phyloP scores from a whole-genome alignment of 768 basidiomycete species.

The Candolleomyces aberdarensis region DNA sequence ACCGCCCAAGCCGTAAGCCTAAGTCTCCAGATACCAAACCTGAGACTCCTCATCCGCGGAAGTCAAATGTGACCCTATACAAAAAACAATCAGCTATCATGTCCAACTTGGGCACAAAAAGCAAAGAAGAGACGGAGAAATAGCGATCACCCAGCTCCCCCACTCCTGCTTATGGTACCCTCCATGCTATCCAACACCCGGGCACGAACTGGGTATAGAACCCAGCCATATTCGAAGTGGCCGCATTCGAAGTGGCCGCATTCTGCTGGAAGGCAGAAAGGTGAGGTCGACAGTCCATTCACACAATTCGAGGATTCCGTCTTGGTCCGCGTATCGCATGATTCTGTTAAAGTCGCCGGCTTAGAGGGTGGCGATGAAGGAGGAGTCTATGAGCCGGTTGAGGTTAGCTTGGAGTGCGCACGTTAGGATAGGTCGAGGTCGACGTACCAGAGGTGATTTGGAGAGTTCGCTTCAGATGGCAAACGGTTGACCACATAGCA shows the following conservation, averaged over 20 bases:
- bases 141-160: slow-evolving; percentile 55
- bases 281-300: slow-evolving; percentile 87
- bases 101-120: neutral
- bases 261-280: slow-evolving; percentile 76
- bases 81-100: neutral
- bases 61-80: slow-evolving; percentile 6
- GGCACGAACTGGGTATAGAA: slow-evolving; percentile 89
- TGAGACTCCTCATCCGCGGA: neutral
- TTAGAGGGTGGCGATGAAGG: slow-evolving; percentile 76
- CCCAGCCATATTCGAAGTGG: slow-evolving; percentile 50
- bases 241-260: slow-evolving; percentile 58
- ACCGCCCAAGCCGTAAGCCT: no score
- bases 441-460: slow-evolving; percentile 43
- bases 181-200: slow-evolving; percentile 83
- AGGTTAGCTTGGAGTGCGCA: no score
- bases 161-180: slow-evolving; percentile 70
- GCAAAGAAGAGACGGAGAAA: neutral
- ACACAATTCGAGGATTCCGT: slow-evolving; percentile 70
- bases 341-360: slow-evolving; percentile 67
- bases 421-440: no score
- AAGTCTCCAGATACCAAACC: no score
- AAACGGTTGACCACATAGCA: neutral
- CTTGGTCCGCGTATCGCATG: slow-evolving; percentile 86
- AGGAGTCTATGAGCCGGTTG: slow-evolving; percentile 44
- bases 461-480: slow-evolving; percentile 62